phyloP scores from a whole-genome alignment of 2,329 filamentous ascomycete genomes.

The Sporothrix euskadiensis region DNA sequence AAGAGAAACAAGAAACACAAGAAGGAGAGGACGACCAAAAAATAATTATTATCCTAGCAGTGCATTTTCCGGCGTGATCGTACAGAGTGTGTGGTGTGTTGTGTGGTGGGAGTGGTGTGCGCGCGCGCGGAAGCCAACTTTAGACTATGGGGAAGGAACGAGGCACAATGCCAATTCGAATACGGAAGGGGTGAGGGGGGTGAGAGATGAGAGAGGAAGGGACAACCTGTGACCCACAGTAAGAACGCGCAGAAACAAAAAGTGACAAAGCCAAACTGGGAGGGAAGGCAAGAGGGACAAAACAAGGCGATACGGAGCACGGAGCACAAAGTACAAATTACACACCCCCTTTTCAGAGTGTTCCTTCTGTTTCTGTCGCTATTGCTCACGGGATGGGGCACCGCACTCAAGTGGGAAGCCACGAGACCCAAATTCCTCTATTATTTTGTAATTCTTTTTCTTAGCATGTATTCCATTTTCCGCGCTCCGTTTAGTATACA shows the following conservation, averaged over 20 bases:
- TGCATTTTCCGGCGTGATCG: slow-evolving; percentile 29
- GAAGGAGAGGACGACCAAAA: slow-evolving; percentile 21
- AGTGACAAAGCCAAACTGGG: slow-evolving; percentile 19
- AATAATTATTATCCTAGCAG: slow-evolving; percentile 26
- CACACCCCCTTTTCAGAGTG: not conserved
- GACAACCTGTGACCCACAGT: not conserved
- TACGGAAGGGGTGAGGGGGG: slow-evolving; percentile 17
- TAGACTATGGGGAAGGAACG: slow-evolving; percentile 24
- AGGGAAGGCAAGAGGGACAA: slow-evolving; percentile 10
- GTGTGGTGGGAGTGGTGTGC: slow-evolving; percentile 27
- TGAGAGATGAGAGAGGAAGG: slow-evolving; percentile 1
- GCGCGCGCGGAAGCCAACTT: slow-evolving; percentile 20
- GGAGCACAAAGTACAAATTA: not conserved
- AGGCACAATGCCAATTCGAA: slow-evolving; percentile 19
- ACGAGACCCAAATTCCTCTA: slow-evolving; percentile 23
- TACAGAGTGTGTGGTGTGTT: slow-evolving; percentile 25
- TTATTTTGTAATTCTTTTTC: slow-evolving; percentile 12
- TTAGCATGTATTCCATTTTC: not conserved
- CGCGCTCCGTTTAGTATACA: not conserved
- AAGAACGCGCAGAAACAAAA: not conserved
- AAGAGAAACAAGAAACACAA: slow-evolving; percentile 2
- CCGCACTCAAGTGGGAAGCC: slow-evolving; percentile 19
- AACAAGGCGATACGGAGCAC: slow-evolving; percentile 8
- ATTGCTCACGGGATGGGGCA: slow-evolving; percentile 22
- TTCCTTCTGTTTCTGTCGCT: slow-evolving; percentile 11